Evolutionary conservation across 2,329 filamentous ascomycete genomes (phyloP).

Genomic region (Epichloe bromicola): DNA sequence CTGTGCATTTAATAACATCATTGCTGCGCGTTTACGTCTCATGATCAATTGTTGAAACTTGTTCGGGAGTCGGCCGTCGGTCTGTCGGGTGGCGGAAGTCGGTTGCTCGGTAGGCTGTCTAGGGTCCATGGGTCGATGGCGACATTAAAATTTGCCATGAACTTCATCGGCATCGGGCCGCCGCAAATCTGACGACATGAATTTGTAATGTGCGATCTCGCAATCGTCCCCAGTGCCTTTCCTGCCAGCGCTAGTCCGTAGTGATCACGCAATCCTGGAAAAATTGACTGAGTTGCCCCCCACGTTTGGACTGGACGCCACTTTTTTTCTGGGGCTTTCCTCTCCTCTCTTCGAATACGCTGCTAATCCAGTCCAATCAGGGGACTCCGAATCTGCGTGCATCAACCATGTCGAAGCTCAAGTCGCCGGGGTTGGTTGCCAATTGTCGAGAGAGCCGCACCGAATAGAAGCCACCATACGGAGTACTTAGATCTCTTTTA

Average conservation of each 20-base stretch:
- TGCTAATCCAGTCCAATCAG: not conserved
- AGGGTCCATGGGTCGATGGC: conserved; percentile 6
- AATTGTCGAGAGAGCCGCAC: not conserved
- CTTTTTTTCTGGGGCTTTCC: not conserved
- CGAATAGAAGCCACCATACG: not conserved
- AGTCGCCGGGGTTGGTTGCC: not conserved
- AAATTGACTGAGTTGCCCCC: conserved; percentile 8
- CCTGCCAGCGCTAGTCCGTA: conserved; percentile 12
- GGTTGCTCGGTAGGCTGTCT: conserved; percentile 1
- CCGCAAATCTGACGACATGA: conserved; percentile 10
- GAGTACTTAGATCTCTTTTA: not conserved
- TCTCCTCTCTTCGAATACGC: not conserved
- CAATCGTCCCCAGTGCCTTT: conserved; percentile 6
- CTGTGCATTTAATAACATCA: too few species aligned
- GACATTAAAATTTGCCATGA: conserved; percentile 1
- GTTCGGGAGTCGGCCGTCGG: conserved; percentile 4
- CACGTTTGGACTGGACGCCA: not conserved
- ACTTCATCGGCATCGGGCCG: not conserved
- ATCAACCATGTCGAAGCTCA: not conserved
- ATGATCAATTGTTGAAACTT: not conserved
- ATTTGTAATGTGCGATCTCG: conserved; percentile 15
- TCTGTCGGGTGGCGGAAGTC: conserved; percentile 8
- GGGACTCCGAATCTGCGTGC: too few species aligned
- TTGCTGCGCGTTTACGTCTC: too few species aligned
- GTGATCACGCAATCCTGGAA: conserved; percentile 22